Base-by-base conservation (phyloP, 108 stramenopile species). In the Pseudonitzschia delicatissima region DNA sequence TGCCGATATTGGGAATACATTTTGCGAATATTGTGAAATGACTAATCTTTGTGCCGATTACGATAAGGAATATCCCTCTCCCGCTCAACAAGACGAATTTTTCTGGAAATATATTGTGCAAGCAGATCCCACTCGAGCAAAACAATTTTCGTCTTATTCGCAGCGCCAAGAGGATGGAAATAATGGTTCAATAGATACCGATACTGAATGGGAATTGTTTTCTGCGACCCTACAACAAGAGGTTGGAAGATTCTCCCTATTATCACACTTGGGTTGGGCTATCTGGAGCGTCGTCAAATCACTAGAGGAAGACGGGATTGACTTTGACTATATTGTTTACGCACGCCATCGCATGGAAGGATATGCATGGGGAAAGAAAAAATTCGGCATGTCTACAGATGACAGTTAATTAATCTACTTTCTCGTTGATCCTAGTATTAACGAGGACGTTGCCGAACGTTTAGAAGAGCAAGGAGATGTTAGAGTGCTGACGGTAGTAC, bases 1-100 rank as follows among this genome's bases (percentile, higher is more conserved):
- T 9, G 68, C 77, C 15, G 92, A 94, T 68, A 74, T 94, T 61
- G 92, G 85, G 28, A 94, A 94, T 50, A 87, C 90, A n/a, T 94
- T 88, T 69, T 88, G 84, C 48, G 91, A 87, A 66, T 66, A 74
- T 57, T 78, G 79, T 61, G 76, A 93, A 45, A 81, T 84, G 80
- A 86, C 77, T 53, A 81, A 86, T 65, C 53, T 90, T 17, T 55
- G 66, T 23, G 80, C 83, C 29, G 73, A 90, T 45, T 88, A 73
- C 63, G 68, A 52, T 5, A 45, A 36, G 29, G 73, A 87, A 64
- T 93, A 81, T 73, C 88, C 88, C 8, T 67, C 72, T 7, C 32
- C 60, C 2, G 69, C 40, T 12, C 57, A 71, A 26, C 81, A 83
- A 62, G 35, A 72, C 21, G 68, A 34, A 28, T 87, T 85, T 15